Evolutionary conservation across 257 asterid genomes (phyloP), one percentile per base, ranked within the genome.

Genomic region (Petunia secreta): DNA sequence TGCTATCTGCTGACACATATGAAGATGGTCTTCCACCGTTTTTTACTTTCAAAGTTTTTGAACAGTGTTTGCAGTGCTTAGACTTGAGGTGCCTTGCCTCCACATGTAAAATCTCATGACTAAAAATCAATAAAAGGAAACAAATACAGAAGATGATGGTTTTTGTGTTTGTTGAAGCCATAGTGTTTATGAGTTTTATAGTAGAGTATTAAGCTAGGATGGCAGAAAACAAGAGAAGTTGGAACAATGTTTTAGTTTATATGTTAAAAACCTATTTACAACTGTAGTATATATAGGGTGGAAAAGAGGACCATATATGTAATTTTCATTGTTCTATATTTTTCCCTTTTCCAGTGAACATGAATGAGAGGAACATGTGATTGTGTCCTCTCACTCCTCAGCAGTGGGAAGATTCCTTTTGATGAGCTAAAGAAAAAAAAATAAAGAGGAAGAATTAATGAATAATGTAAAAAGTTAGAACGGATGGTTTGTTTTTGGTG

Each of bases 1-100:
- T 80, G 58, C 39, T 73, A 48, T 34, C 40, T 60, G 8, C 64
- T 15, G 39, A 14, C 36, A 43, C 39, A 0, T 48, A 25, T 48
- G 77, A 71, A 71, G 34, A 10, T 37, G 58, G 10, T 11, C 50
- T 71, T 34, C 16, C 77, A 16, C 16, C 34, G 13, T 10, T 71
- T 54, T 71, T 48, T 44, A 39, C 73, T 65, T 39, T 65, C 73
- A 65, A 65, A 2, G 50, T 5, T 39, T 76, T 75, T 37, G 80
- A 68, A 10, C 82, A 75, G 5, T 59, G 52, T 53, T 65, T 75
- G 83, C 82, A 65, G 15, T 4, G 75, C 59, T 80, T 77, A 78
- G 59, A 15, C 62, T 81, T 86, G 63, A 86, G 67, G 59, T 83
- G 84, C 71, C 84, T 81, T 63, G 80, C 87, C 41, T 84, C 82